phyloP scores from a whole-genome alignment of 2,329 filamentous ascomycete species.

The Sporothrix phasma region DNA sequence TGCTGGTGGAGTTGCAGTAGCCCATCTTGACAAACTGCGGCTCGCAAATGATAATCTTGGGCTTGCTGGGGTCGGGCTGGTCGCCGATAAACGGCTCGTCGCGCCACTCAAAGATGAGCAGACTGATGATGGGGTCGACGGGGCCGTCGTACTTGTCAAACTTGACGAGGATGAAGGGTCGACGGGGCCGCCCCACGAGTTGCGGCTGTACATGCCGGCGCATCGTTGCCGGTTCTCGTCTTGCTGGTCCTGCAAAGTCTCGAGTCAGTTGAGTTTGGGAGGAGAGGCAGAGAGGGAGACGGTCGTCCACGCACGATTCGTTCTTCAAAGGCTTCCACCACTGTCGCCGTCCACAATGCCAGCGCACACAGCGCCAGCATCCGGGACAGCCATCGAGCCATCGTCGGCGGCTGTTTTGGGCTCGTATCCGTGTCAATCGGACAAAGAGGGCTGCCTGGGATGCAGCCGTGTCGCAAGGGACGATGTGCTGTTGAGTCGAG shows the following conservation, averaged over 20 bases:
- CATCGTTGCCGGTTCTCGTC: conserved; percentile 74
- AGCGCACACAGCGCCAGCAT: conserved; percentile 40
- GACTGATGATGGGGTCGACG: conserved; percentile 65
- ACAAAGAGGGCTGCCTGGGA: background rate
- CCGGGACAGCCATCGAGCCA: conserved; percentile 45
- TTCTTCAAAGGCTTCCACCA: conserved; percentile 42
- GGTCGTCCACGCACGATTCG: conserved; percentile 37
- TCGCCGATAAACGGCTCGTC: conserved; percentile 73
- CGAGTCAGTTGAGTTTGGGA: background rate
- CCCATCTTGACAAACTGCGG: conserved; percentile 56
- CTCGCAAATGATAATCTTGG: conserved; percentile 58
- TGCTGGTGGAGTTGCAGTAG: conserved; percentile 64
- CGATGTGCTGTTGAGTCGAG: background rate
- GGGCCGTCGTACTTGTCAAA: conserved; percentile 54
- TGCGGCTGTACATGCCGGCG: conserved; percentile 83
- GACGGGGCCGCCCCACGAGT: conserved; percentile 75
- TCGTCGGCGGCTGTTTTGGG: conserved; percentile 25
- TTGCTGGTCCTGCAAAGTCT: conserved; percentile 53
- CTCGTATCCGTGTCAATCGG: background rate
- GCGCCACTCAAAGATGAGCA: conserved; percentile 90
- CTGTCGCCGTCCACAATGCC: conserved; percentile 41
- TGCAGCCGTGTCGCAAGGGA: too few relatives aligned
- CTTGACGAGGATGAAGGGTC: conserved; percentile 80
- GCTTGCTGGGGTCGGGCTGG: conserved; percentile 39
- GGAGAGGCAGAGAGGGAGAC: background rate